Percentiles rank a stretch among this genome's conserved stretches.
Evolutionary conservation across 257 asterid genomes (phyloP).

Genomic region (Capsicum rhomboideum): DNA sequence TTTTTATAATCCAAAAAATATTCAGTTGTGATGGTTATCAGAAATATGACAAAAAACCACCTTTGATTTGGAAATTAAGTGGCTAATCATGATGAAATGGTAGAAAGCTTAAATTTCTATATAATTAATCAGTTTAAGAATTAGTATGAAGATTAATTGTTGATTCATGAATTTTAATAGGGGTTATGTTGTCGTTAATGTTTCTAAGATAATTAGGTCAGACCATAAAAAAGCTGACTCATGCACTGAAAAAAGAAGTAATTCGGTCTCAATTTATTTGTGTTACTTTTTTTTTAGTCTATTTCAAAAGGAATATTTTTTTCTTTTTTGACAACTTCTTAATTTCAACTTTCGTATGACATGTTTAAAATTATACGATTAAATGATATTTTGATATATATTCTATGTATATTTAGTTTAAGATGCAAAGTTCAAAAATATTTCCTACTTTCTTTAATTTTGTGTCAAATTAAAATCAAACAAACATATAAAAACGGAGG

Average conservation of each 20-base stretch:
- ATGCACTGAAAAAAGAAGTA: not conserved
- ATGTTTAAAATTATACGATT: too few relatives aligned
- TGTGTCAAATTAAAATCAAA: not conserved
- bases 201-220: not conserved
- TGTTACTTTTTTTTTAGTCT: too few relatives aligned
- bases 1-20: not conserved
- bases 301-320: too few relatives aligned
- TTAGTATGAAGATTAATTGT: not conserved
- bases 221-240: not conserved
- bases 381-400: too few relatives aligned
- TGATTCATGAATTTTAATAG: not conserved
- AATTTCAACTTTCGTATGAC: too few relatives aligned
- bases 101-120: not conserved
- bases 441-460: too few relatives aligned
- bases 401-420: too few relatives aligned
- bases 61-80: not conserved
- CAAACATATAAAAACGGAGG: not conserved
- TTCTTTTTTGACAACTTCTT: too few relatives aligned
- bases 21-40: not conserved
- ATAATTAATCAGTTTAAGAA: not conserved
- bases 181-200: not conserved
- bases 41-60: not conserved
- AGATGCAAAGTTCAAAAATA: too few relatives aligned
- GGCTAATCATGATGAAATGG: not conserved
- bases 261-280: not conserved